phyloP scores from a whole-genome alignment of 2,329 filamentous ascomycete genomes.

The Zymoseptoria brevis region DNA sequence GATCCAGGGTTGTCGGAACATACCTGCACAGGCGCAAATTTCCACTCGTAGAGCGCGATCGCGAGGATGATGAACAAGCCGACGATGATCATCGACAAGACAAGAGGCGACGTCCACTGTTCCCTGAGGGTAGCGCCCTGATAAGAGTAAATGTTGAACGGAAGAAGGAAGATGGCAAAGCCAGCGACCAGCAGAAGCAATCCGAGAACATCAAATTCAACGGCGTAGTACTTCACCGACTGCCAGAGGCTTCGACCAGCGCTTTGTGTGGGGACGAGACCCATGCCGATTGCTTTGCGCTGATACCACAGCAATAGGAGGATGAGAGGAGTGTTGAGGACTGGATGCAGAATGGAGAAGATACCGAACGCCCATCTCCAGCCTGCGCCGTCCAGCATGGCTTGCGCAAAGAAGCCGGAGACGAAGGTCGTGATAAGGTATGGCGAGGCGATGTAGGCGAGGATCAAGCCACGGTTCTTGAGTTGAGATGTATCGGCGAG shows the following conservation, averaged over 20 bases:
- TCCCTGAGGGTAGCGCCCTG: constrained; percentile 19
- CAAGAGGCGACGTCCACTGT: constrained; percentile 31
- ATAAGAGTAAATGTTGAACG: constrained; percentile 49
- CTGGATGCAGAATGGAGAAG: constrained; percentile 25
- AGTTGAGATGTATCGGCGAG: constrained; percentile 26
- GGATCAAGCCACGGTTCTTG: constrained; percentile 22
- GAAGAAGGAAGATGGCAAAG: constrained; percentile 59
- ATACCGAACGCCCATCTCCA: constrained; percentile 28
- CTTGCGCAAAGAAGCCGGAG: constrained; percentile 20
- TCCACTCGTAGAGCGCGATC: constrained; percentile 53
- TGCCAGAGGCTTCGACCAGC: constrained; percentile 16
- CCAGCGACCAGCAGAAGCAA: constrained; percentile 35
- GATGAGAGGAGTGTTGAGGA: constrained; percentile 18
- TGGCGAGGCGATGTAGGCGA: constrained; percentile 24
- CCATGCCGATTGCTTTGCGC: constrained; percentile 20
- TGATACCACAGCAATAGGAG: constrained; percentile 18
- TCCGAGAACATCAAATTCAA: constrained; percentile 25
- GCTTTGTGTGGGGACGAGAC: constrained; percentile 13
- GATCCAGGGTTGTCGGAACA: constrained; percentile 46
- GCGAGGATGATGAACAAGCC: constrained; percentile 23
- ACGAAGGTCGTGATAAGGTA: constrained; percentile 27
- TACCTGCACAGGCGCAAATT: constrained; percentile 48
- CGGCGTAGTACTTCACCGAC: constrained; percentile 18
- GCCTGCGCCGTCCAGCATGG: constrained; percentile 17
- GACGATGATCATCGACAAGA: constrained; percentile 31